Conservation (phyloP, 1,139 yeast genomes). For the Wickerhamiella infanticola region DNA sequence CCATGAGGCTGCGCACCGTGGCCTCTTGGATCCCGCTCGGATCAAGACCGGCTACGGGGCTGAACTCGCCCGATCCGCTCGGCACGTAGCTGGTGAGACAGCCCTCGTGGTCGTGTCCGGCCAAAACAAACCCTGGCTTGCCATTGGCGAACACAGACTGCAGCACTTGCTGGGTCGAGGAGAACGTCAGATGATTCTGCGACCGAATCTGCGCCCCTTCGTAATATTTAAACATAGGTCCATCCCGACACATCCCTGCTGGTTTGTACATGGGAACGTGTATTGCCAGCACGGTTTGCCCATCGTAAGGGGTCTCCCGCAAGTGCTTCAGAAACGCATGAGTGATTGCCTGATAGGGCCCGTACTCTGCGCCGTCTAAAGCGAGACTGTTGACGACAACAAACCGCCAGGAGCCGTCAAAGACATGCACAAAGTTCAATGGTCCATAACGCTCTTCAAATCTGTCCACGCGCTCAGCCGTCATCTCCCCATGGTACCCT, state of each 20-base stretch:
- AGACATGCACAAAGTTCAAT: slow-evolving; percentile 57
- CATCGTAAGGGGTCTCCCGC: slow-evolving; percentile 41
- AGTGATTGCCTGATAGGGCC: slow-evolving; percentile 36
- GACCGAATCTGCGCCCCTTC: slow-evolving; percentile 52
- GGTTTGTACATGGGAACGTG: slow-evolving; percentile 81
- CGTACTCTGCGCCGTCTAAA: slow-evolving; percentile 78
- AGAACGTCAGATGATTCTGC: slow-evolving; percentile 70
- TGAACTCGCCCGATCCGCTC: background rate
- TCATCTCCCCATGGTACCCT: slow-evolving; percentile 91
- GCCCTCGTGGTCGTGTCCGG: slow-evolving; percentile 97
- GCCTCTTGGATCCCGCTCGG: slow-evolving; percentile 45
- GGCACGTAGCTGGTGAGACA: slow-evolving; percentile 48
- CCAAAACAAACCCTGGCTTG: slow-evolving; percentile 55
- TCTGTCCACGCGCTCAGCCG: slow-evolving; percentile 78
- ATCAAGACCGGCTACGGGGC: slow-evolving; percentile 7
- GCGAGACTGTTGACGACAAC: slow-evolving; percentile 74
- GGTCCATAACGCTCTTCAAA: slow-evolving; percentile 62
- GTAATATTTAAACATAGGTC: slow-evolving; percentile 57
- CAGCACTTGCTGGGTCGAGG: slow-evolving; percentile 50
- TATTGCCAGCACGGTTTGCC: slow-evolving; percentile 69
- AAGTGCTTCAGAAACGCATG: slow-evolving; percentile 51
- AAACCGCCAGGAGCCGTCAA: slow-evolving; percentile 55
- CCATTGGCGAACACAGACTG: slow-evolving; percentile 43
- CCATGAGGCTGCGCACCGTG: slow-evolving; percentile 91
- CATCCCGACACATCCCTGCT: slow-evolving; percentile 73